A percentile compares a stretch with the other conserved stretches of the same genome.
phyloP scores from a whole-genome alignment of 2,329 filamentous ascomycete genomes.

The Diaporthe helianthi region DNA sequence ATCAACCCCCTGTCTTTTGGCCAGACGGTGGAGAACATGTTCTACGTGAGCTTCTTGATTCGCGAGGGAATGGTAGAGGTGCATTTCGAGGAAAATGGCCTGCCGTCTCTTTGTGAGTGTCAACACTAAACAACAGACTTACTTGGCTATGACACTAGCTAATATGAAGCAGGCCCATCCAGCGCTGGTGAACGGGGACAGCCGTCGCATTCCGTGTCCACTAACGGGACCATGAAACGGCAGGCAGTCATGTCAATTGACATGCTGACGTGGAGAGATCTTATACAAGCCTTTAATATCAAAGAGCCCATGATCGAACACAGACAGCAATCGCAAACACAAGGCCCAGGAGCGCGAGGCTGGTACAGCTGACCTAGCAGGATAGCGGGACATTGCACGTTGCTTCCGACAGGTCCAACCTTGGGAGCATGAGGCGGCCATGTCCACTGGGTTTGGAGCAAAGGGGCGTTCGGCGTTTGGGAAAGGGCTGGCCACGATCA shows the following conservation, averaged over 20 bases:
- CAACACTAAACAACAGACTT: neutral
- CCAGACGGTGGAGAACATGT: conserved; percentile 95
- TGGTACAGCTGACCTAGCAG: conserved; percentile 65
- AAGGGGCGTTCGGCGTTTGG: conserved; percentile 6
- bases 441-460: neutral
- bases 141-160: neutral
- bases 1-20: conserved; percentile 91
- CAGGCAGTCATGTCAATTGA: conserved; percentile 92
- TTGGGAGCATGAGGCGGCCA: neutral
- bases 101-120: conserved; percentile 81
- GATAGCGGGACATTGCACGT: neutral
- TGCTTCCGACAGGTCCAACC: neutral
- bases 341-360: conserved; percentile 62
- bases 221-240: conserved; percentile 68
- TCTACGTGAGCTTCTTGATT: conserved; percentile 94
- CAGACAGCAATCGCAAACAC: conserved; percentile 64
- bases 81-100: conserved; percentile 72
- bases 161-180: neutral
- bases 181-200: conserved; percentile 43
- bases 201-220: conserved; percentile 51
- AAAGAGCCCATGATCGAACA: conserved; percentile 85
- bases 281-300: conserved; percentile 80
- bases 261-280: conserved; percentile 79
- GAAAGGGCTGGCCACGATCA: neutral
- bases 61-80: conserved; percentile 82